Evolutionary conservation across 1,284 basidiomycete species (phyloP).

Genomic region (Sanghuangporus sanghuang): DNA sequence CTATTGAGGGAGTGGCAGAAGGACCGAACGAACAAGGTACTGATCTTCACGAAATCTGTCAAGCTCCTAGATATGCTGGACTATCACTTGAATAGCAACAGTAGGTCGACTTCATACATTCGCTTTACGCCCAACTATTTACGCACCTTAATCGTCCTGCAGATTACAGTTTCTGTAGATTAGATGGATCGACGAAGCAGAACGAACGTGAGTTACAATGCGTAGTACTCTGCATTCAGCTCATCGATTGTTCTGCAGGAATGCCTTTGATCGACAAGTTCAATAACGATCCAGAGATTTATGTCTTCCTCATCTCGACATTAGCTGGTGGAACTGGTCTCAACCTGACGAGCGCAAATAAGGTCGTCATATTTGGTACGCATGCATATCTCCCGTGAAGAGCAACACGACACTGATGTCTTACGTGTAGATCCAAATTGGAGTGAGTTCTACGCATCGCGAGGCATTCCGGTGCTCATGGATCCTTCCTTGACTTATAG

Average conservation of each 20-base stretch:
- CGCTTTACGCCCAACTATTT: neutral
- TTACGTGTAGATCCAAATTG: constrained; percentile 70
- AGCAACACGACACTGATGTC: neutral
- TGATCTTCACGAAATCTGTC: constrained; percentile 84
- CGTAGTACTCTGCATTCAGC: neutral
- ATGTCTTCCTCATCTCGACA: constrained; percentile 77
- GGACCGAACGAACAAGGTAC: constrained; percentile 66
- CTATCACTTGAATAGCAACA: constrained; percentile 53
- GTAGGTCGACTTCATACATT: constrained; percentile 29
- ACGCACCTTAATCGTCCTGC: neutral
- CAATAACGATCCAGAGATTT: constrained; percentile 67
- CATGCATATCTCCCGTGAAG: constrained; percentile 20
- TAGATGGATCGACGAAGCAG: constrained; percentile 70
- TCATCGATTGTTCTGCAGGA: constrained; percentile 36
- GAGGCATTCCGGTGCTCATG: neutral
- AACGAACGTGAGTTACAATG: constrained; percentile 47
- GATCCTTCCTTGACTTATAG: constrained; percentile 29
- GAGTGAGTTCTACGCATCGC: constrained; percentile 52
- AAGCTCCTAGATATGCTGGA: constrained; percentile 79
- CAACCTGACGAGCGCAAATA: constrained; percentile 75
- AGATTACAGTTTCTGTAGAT: constrained; percentile 62
- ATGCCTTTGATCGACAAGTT: constrained; percentile 81
- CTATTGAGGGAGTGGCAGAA: constrained; percentile 63
- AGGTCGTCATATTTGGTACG: constrained; percentile 79
- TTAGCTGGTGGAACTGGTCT: constrained; percentile 73